These are phyloP conservation scores for Butyriboletus loyo DNA, from an alignment of 768 basidiomycete species.

Conservation along the genomic window DNA sequence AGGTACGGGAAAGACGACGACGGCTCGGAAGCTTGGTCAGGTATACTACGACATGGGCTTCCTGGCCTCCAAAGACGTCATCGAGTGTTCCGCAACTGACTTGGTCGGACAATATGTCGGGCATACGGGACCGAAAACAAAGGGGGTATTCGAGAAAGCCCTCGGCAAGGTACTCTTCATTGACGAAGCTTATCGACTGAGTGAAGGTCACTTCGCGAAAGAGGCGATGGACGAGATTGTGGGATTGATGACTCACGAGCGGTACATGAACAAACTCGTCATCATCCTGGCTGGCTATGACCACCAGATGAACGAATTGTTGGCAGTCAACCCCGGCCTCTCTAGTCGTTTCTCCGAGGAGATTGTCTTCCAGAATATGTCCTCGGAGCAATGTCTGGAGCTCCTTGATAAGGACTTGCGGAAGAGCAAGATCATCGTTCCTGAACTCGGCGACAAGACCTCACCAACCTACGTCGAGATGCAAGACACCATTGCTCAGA, in stretches of 20 bases:
- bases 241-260: constrained; percentile 55
- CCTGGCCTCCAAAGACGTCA: constrained; percentile 46
- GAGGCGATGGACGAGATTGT: constrained; percentile 79
- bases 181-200: constrained; percentile 69
- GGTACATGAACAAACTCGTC: constrained; percentile 57
- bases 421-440: constrained; percentile 40
- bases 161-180: constrained; percentile 69
- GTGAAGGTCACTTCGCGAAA: constrained; percentile 62
- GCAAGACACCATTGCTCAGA: constrained; percentile 36
- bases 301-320: constrained; percentile 59
- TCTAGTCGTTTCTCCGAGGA: constrained; percentile 70
- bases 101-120: constrained; percentile 70
- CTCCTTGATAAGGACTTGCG: constrained; percentile 48
- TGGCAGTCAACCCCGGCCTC: constrained; percentile 60
- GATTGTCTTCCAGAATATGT: constrained; percentile 54
- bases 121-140: constrained; percentile 69
- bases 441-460: constrained; percentile 28
- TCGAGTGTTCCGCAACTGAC: constrained; percentile 70
- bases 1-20: constrained; percentile 68
- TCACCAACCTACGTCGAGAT: constrained; percentile 26
- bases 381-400: constrained; percentile 48
- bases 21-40: constrained; percentile 60
- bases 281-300: constrained; percentile 74
- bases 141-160: constrained; percentile 58
- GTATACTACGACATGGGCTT: constrained; percentile 69